These are phyloP conservation scores for Vitis amurensis DNA, from an alignment of 164 flowering plant species.

Conservation along the genomic window DNA sequence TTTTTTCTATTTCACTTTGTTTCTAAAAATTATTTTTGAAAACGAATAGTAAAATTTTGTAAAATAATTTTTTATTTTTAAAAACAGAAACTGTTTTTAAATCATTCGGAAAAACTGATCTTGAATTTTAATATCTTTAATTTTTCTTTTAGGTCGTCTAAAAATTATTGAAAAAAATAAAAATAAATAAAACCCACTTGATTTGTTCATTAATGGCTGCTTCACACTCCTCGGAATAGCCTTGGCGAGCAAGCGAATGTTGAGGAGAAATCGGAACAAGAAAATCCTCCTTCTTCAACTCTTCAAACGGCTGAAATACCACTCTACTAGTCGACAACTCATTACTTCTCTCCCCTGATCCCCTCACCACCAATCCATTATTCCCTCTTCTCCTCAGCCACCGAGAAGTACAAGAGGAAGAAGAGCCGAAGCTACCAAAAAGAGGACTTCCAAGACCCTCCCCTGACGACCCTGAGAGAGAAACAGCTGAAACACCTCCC, in stretches of 20 bases:
- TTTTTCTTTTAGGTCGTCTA: too few relatives aligned
- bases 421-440: not conserved
- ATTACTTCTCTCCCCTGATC: not conserved
- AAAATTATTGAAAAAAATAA: not conserved
- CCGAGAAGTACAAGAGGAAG: not conserved
- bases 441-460: not conserved
- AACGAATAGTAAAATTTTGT: accelerated
- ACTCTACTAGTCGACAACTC: slow-evolving; percentile 14
- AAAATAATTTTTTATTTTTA: too few relatives aligned
- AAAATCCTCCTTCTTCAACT: slow-evolving; percentile 27
- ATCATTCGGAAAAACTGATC: too few relatives aligned
- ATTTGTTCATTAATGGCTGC: slow-evolving; percentile 41
- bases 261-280: slow-evolving; percentile 21
- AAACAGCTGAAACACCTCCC: slow-evolving; percentile 14
- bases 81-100: too few relatives aligned
- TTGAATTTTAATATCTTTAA: too few relatives aligned
- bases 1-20: too few relatives aligned
- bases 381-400: not conserved
- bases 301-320: slow-evolving; percentile 37
- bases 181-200: slow-evolving; percentile 19
- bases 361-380: slow-evolving; percentile 5
- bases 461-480: not conserved
- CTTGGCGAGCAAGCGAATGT: slow-evolving; percentile 35
- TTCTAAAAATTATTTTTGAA: too few relatives aligned
- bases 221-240: slow-evolving; percentile 23